Conservation (phyloP, 768 basidiomycete genomes). For the Terana coerulea region DNA sequence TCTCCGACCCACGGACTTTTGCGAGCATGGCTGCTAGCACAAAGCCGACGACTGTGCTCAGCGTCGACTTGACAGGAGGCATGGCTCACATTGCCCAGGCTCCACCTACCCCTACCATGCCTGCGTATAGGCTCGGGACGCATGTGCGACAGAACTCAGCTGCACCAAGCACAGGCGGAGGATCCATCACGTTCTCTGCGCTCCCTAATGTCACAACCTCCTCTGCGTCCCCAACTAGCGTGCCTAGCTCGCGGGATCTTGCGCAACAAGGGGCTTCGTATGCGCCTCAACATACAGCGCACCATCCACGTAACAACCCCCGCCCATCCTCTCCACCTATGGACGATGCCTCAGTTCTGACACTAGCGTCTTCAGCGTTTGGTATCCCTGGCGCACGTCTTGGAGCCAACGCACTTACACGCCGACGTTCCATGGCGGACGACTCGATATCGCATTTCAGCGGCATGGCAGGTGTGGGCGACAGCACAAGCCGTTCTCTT, state of each 20-base stretch:
- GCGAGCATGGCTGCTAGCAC: conserved; percentile 83
- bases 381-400: conserved; percentile 59
- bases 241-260: background rate
- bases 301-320: conserved; percentile 94
- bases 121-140: conserved; percentile 47
- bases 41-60: conserved; percentile 93
- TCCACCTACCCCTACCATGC: conserved; percentile 54
- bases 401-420: conserved; percentile 30
- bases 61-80: conserved; percentile 78
- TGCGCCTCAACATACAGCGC: conserved; percentile 86
- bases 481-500: conserved; percentile 65
- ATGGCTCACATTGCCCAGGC: conserved; percentile 93
- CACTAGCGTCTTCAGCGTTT: conserved; percentile 91
- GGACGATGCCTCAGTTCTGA: conserved; percentile 90
- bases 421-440: conserved; percentile 37
- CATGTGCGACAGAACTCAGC: conserved; percentile 64
- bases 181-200: conserved; percentile 72
- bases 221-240: conserved; percentile 41
- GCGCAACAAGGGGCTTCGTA: conserved; percentile 37
- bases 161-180: conserved; percentile 45
- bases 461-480: conserved; percentile 30
- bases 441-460: conserved; percentile 72
- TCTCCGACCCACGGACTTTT: conserved; percentile 79
- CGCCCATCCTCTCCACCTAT: conserved; percentile 86
- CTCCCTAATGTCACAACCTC: conserved; percentile 45